Evolutionary conservation across 306 rosid species (phyloP).

Genomic region (Prunus campanulata): DNA sequence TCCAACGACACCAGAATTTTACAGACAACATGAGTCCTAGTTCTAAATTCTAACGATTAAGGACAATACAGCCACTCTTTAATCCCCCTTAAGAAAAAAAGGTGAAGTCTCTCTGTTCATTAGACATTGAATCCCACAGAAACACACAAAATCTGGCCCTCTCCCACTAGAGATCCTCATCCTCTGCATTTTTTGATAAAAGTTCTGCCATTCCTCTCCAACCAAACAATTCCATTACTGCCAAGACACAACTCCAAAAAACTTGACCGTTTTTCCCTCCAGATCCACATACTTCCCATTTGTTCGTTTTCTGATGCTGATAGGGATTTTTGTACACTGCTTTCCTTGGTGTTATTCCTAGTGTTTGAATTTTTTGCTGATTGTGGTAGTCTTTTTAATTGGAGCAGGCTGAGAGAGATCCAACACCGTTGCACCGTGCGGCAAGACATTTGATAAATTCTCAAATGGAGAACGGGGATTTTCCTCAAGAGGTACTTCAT

Average conservation of each 20-base stretch:
- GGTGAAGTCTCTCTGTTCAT: not conserved
- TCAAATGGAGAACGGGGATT: conserved; percentile 85
- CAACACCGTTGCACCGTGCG: conserved; percentile 67
- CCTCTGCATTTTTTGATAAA: not conserved
- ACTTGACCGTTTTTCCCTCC: not conserved
- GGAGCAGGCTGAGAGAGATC: conserved; percentile 72
- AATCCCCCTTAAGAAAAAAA: not conserved
- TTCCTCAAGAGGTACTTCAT: conserved; percentile 71
- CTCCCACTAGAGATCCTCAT: not conserved
- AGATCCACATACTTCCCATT: not conserved
- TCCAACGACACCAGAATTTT: not conserved
- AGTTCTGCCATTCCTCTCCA: not conserved
- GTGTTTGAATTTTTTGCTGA: not conserved
- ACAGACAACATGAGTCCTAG: not conserved
- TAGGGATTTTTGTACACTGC: not conserved
- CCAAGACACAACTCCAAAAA: not conserved
- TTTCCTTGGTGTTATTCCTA: not conserved
- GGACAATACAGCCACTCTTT: not conserved
- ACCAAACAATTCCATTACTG: not conserved
- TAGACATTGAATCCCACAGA: not conserved
- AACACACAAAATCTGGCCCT: not conserved
- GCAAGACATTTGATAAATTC: conserved; percentile 69
- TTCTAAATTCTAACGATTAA: not conserved
- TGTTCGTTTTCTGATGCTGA: not conserved
- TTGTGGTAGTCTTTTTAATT: not conserved